These are phyloP conservation scores for Trichoderma koningiopsis DNA, from an alignment of 2,329 filamentous ascomycete genomes.

Conservation along the genomic window DNA sequence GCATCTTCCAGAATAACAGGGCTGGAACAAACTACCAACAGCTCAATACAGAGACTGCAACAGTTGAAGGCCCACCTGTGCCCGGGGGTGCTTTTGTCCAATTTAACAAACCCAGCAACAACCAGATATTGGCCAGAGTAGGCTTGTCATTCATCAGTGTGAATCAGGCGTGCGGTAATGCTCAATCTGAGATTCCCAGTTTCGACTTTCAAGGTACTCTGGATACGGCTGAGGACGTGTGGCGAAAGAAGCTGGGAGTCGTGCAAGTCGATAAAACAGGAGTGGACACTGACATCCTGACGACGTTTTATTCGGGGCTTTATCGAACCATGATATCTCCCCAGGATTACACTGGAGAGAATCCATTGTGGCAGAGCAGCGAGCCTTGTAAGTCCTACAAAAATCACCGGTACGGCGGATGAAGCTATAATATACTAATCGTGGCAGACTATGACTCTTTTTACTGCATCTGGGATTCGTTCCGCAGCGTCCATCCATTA, in stretches of 20 bases:
- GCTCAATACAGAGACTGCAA: constrained; percentile 36
- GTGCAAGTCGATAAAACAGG: constrained; percentile 58
- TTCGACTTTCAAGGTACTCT: constrained; percentile 64
- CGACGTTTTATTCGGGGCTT: constrained; percentile 69
- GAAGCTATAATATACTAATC: not conserved
- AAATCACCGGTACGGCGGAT: not conserved
- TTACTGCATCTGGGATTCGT: constrained; percentile 73
- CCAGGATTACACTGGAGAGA: constrained; percentile 76
- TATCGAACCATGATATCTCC: constrained; percentile 71
- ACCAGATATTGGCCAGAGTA: constrained; percentile 64
- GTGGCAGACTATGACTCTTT: constrained; percentile 63
- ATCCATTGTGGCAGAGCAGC: constrained; percentile 67
- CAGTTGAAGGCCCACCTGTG: constrained; percentile 29
- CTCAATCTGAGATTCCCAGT: constrained; percentile 67
- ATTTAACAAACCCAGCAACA: constrained; percentile 49
- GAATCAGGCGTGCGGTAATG: constrained; percentile 69
- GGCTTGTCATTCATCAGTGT: constrained; percentile 71
- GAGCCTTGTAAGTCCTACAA: constrained; percentile 55
- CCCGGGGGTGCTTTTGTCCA: constrained; percentile 63
- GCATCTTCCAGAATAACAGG: constrained; percentile 58
- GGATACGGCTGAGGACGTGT: constrained; percentile 57
- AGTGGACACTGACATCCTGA: constrained; percentile 60
- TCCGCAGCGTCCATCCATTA: constrained; percentile 69
- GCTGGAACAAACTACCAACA: constrained; percentile 49
- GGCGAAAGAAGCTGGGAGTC: constrained; percentile 64